Percentiles rank a stretch among this genome's conserved stretches.
These are phyloP conservation scores for Hanseniaspora vineae DNA, from an alignment of 805 yeast species.

Conservation along the genomic window DNA sequence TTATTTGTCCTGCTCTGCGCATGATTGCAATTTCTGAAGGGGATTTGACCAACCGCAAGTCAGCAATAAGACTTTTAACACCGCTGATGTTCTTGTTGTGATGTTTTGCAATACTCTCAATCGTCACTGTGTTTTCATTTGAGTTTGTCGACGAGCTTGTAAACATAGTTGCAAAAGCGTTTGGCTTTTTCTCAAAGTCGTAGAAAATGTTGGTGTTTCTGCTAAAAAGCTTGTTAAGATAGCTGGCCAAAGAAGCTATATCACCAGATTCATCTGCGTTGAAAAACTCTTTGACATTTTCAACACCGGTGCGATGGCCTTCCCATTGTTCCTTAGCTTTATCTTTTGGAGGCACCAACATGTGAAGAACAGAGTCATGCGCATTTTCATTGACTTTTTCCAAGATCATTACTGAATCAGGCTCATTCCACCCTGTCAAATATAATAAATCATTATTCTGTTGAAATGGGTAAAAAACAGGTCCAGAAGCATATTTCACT, in stretches of 20 bases:
- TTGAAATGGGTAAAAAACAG: slow-evolving; percentile 84
- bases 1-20: slow-evolving; percentile 72
- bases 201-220: slow-evolving; percentile 41
- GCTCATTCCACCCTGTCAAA: slow-evolving; percentile 87
- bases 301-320: slow-evolving; percentile 79
- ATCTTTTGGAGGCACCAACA: slow-evolving; percentile 80
- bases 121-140: slow-evolving; percentile 16
- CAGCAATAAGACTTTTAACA: slow-evolving; percentile 13
- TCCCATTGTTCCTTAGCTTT: slow-evolving; percentile 82
- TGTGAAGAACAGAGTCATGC: slow-evolving; percentile 49
- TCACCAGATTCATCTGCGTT: slow-evolving; percentile 71
- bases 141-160: slow-evolving; percentile 16
- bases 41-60: slow-evolving; percentile 55
- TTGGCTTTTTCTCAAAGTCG: slow-evolving; percentile 27
- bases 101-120: slow-evolving; percentile 16
- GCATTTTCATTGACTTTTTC: slow-evolving; percentile 45
- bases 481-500: slow-evolving; percentile 72
- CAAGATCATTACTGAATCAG: slow-evolving; percentile 56
- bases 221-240: slow-evolving; percentile 34
- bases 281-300: slow-evolving; percentile 70
- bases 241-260: slow-evolving; percentile 29
- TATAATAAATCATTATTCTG: slow-evolving; percentile 84
- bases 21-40: slow-evolving; percentile 62
- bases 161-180: slow-evolving; percentile 16
- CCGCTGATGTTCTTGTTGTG: slow-evolving; percentile 19